Conservation (phyloP, 345 rosid genomes). For the Toxicodendron radicans region DNA sequence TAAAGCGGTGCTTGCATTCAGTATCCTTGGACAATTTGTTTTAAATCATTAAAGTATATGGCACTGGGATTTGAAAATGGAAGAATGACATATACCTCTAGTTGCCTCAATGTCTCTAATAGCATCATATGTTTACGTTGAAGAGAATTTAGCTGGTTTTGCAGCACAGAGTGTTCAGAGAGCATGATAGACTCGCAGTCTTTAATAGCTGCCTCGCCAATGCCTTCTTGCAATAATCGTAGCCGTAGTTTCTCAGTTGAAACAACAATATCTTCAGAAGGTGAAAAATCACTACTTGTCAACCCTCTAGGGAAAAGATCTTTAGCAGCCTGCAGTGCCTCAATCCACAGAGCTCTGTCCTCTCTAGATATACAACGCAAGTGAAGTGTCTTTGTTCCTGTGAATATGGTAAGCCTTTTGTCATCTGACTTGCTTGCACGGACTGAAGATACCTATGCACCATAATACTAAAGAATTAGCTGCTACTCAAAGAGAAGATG, state of each 20-base stretch:
- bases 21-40: background rate
- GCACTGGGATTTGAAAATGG: background rate
- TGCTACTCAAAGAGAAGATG: slow-evolving; percentile 4
- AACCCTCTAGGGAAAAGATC: slow-evolving; percentile 78
- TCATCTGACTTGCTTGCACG: slow-evolving; percentile 97
- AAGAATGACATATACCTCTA: slow-evolving; percentile 63
- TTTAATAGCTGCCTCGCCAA: slow-evolving; percentile 60
- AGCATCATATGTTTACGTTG: slow-evolving; percentile 66
- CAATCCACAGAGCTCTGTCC: slow-evolving; percentile 84
- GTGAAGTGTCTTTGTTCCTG: slow-evolving; percentile 98
- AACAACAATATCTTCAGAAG: slow-evolving; percentile 70
- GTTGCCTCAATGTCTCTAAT: slow-evolving; percentile 74
- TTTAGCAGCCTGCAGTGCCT: slow-evolving; percentile 78
- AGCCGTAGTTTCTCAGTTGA: slow-evolving; percentile 85
- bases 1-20: no score
- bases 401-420: slow-evolving; percentile 88
- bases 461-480: slow-evolving; percentile 22
- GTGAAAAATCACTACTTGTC: slow-evolving; percentile 56
- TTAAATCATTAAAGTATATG: background rate
- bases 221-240: slow-evolving; percentile 74
- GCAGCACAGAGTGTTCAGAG: slow-evolving; percentile 66
- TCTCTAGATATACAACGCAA: slow-evolving; percentile 74
- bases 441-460: slow-evolving; percentile 85
- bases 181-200: slow-evolving; percentile 94
- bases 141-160: slow-evolving; percentile 67